Evolutionary conservation across 1,284 basidiomycete genomes (phyloP).

Genomic region (Inonotus obliquus): DNA sequence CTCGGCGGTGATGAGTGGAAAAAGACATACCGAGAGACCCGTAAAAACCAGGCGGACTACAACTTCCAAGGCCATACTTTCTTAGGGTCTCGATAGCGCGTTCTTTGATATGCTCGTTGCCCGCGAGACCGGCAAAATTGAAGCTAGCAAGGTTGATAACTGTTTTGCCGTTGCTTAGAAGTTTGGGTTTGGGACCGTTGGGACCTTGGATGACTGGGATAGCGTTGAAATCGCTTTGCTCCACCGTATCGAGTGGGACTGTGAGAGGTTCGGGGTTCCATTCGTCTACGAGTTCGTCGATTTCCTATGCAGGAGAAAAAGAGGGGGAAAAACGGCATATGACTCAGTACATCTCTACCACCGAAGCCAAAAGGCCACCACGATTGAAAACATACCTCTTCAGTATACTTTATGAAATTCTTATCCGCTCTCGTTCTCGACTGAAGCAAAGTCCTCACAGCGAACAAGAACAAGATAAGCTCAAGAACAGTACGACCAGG

Average conservation of each 20-base stretch:
- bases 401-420: slow-evolving; percentile 87
- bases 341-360: no score
- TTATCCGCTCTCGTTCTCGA: slow-evolving; percentile 89
- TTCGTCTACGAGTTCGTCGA: slow-evolving; percentile 94
- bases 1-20: not conserved
- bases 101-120: slow-evolving; percentile 85
- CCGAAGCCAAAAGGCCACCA: not conserved
- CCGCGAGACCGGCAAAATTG: slow-evolving; percentile 91
- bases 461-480: slow-evolving; percentile 84
- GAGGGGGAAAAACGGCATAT: not conserved
- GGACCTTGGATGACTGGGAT: slow-evolving; percentile 81
- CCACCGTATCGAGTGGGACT: slow-evolving; percentile 52
- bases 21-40: slow-evolving; percentile 76
- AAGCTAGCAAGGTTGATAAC: slow-evolving; percentile 87
- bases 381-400: slow-evolving; percentile 65
- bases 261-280: slow-evolving; percentile 90
- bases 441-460: slow-evolving; percentile 85
- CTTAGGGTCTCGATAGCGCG: slow-evolving; percentile 83
- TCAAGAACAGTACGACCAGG: slow-evolving; percentile 92
- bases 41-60: slow-evolving; percentile 97
- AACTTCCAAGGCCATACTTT: slow-evolving; percentile 93
- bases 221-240: slow-evolving; percentile 66
- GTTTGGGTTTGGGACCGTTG: slow-evolving; percentile 79
- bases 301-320: slow-evolving; percentile 58
- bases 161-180: slow-evolving; percentile 71